Evolutionary conservation across 768 basidiomycete genomes (phyloP).

Genomic region (Calocybe cyanea): DNA sequence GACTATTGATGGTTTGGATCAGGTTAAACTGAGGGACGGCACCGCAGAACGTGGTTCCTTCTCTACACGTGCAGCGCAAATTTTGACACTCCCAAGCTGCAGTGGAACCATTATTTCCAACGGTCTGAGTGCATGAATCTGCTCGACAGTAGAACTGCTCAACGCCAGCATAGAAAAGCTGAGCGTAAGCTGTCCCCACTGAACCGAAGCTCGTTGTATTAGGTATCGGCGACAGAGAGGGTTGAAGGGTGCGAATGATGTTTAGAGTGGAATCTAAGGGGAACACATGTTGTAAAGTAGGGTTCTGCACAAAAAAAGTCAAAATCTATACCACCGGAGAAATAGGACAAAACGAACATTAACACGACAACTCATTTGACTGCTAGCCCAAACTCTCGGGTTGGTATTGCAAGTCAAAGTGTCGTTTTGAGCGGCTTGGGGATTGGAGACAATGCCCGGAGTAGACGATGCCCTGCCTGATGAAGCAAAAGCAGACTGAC

Average conservation of each 20-base stretch:
- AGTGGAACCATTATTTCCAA: slow-evolving; percentile 33
- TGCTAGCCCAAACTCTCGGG: slow-evolving; percentile 70
- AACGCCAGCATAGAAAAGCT: slow-evolving; percentile 74
- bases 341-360: slow-evolving; percentile 49
- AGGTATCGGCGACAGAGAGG: slow-evolving; percentile 65
- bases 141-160: slow-evolving; percentile 89
- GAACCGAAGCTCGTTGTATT: slow-evolving; percentile 57
- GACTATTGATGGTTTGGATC: slow-evolving; percentile 57
- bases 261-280: slow-evolving; percentile 71
- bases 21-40: slow-evolving; percentile 42
- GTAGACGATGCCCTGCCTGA: slow-evolving; percentile 31
- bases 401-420: slow-evolving; percentile 70
- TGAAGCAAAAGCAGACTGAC: slow-evolving; percentile 57
- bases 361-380: slow-evolving; percentile 84
- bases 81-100: slow-evolving; percentile 70
- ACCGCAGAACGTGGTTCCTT: slow-evolving; percentile 75
- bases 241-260: slow-evolving; percentile 72
- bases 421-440: slow-evolving; percentile 43
- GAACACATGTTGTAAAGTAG: slow-evolving; percentile 74
- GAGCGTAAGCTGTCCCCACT: slow-evolving; percentile 53
- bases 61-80: slow-evolving; percentile 70
- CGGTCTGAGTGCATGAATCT: slow-evolving; percentile 61
- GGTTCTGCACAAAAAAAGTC: slow-evolving; percentile 50
- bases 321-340: background rate
- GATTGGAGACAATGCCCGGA: slow-evolving; percentile 22